Conservation (phyloP, 768 basidiomycete species). For the Pisolithus microcarpus region DNA sequence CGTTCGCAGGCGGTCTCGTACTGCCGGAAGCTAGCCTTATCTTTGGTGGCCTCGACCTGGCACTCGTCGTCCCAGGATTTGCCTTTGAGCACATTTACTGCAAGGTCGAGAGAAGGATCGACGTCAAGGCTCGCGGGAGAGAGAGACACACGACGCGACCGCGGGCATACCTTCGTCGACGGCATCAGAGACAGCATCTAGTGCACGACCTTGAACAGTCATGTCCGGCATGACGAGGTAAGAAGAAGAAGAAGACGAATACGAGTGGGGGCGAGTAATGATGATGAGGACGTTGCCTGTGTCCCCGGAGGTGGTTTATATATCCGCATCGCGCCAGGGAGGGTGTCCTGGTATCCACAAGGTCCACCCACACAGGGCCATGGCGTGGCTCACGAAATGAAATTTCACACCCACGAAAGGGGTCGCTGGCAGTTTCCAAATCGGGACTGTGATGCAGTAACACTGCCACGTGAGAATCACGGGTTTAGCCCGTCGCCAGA, state of each 20-base stretch:
- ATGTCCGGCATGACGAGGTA: slow-evolving; percentile 20
- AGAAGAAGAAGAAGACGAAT: neutral
- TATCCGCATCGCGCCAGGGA: no score
- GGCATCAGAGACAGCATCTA: slow-evolving; percentile 43
- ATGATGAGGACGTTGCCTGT: neutral
- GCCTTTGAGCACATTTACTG: slow-evolving; percentile 67
- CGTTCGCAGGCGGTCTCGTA: slow-evolving; percentile 73
- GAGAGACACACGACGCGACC: neutral
- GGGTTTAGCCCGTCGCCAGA: neutral
- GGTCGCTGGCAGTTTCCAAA: neutral
- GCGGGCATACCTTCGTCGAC: slow-evolving; percentile 38
- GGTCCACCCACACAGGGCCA: neutral
- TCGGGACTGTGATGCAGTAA: neutral
- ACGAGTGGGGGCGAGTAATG: neutral
- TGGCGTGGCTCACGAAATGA: neutral
- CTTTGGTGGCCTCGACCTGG: slow-evolving; percentile 34
- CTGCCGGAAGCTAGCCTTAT: slow-evolving; percentile 64
- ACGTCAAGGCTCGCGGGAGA: neutral
- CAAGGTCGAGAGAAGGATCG: neutral
- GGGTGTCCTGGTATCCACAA: no score
- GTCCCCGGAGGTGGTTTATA: no score
- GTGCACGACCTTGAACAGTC: slow-evolving; percentile 21
- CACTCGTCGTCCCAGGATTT: slow-evolving; percentile 8
- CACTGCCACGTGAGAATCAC: slow-evolving; percentile 6
- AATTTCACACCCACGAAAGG: neutral